Conservation (phyloP, 2,329 filamentous ascomycete genomes). For the Helicocarpus griseus region DNA sequence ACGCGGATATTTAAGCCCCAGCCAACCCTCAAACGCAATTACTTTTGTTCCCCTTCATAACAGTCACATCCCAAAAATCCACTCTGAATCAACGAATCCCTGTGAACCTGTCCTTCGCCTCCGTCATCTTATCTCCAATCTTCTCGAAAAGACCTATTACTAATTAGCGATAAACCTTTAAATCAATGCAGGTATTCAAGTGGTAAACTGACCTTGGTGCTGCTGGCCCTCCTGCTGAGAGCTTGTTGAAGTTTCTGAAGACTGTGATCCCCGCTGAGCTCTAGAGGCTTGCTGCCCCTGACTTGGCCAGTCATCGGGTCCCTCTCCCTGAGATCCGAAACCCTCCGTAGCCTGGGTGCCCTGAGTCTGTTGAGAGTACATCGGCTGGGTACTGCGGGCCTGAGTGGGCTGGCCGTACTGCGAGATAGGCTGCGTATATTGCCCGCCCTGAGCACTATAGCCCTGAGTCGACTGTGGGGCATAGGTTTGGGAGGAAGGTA, state of each 20-base stretch:
- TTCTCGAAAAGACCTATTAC: conserved; percentile 2
- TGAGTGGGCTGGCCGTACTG: not conserved
- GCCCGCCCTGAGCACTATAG: not conserved
- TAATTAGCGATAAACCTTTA: not conserved
- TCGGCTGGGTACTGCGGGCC: not conserved
- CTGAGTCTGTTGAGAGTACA: not conserved
- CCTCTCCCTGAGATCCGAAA: not conserved
- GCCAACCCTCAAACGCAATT: not conserved
- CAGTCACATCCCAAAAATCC: not conserved
- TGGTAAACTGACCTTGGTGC: conserved; percentile 3
- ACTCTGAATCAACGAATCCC: not conserved
- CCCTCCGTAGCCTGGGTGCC: not conserved
- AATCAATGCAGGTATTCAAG: not conserved
- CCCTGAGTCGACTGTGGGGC: not conserved
- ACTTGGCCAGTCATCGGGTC: not conserved
- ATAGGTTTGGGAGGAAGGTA: not conserved
- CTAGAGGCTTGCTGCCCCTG: not conserved
- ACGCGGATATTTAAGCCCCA: too few species aligned
- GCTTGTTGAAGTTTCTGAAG: conserved; percentile 1
- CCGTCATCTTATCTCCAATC: conserved; percentile 8
- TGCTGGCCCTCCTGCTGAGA: too few species aligned
- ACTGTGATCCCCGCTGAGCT: not conserved
- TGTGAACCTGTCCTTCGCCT: conserved; percentile 2
- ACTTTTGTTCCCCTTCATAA: not conserved
- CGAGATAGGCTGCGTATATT: too few species aligned